Conservation (phyloP, 768 basidiomycete genomes). For the Aureoboletus auriporus region DNA sequence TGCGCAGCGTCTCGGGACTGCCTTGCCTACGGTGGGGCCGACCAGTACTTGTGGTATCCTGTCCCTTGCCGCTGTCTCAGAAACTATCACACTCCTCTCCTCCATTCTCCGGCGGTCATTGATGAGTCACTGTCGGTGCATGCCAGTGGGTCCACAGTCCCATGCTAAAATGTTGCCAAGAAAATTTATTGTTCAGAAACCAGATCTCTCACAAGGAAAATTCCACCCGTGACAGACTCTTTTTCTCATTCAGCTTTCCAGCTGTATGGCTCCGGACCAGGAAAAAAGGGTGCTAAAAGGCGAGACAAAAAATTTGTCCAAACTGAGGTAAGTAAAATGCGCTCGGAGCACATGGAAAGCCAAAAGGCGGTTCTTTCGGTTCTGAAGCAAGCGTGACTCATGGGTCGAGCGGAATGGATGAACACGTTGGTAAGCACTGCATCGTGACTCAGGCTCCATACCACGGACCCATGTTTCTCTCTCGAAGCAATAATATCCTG, state of each 20-base stretch:
- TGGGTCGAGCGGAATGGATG: not conserved
- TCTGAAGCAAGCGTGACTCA: not conserved
- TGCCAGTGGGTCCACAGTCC: not conserved
- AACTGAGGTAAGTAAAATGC: not conserved
- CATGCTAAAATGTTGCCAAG: not conserved
- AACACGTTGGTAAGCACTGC: not conserved
- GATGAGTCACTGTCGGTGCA: not conserved
- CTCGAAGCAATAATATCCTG: no score
- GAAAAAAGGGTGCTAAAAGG: not conserved
- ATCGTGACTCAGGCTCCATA: not conserved
- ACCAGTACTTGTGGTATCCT: not conserved
- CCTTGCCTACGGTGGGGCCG: not conserved
- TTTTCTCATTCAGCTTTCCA: not conserved
- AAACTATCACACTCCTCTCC: not conserved
- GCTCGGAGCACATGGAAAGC: not conserved
- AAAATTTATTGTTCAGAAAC: no score
- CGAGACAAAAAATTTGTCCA: not conserved
- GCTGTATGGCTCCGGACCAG: not conserved
- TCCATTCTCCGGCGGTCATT: not conserved
- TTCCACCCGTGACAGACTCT: not conserved
- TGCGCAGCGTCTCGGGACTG: not conserved
- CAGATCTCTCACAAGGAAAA: no score
- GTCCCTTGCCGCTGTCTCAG: not conserved
- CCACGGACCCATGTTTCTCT: no score
- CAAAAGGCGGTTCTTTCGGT: not conserved